phyloP scores from a whole-genome alignment of 2,329 filamentous ascomycete genomes.

The Ophiostoma pallidulum region DNA sequence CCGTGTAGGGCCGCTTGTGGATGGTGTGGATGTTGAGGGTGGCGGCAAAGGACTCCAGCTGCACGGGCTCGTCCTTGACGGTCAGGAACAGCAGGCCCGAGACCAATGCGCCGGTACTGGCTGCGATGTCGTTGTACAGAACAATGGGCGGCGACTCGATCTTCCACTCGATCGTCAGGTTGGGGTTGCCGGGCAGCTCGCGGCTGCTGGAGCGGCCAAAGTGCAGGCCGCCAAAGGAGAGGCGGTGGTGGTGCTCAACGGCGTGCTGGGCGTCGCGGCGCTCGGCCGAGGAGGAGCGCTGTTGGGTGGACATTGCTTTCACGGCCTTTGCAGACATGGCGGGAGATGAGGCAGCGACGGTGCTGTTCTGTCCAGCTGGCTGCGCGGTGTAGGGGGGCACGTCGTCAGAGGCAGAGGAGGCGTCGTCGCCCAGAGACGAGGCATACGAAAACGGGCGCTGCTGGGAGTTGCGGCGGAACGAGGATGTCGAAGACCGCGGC shows the following conservation, averaged over 20 bases:
- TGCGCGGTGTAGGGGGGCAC: neutral
- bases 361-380: neutral
- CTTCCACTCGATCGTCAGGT: constrained; percentile 41
- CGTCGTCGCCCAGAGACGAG: constrained; percentile 28
- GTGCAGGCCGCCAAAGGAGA: constrained; percentile 33
- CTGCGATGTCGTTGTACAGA: constrained; percentile 65
- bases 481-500: constrained; percentile 15
- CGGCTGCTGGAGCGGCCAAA: constrained; percentile 33
- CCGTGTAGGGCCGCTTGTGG: constrained; percentile 73
- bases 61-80: constrained; percentile 55
- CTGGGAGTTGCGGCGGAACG: constrained; percentile 21
- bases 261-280: constrained; percentile 22
- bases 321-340: constrained; percentile 12
- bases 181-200: constrained; percentile 30
- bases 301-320: constrained; percentile 13
- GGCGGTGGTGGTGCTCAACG: constrained; percentile 33
- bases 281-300: constrained; percentile 15
- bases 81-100: constrained; percentile 72
- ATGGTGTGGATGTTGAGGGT: constrained; percentile 59
- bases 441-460: constrained; percentile 28
- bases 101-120: constrained; percentile 74
- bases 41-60: constrained; percentile 66
- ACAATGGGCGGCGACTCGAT: constrained; percentile 84
- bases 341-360: neutral
- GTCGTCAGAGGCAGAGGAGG: constrained; percentile 16